A percentile compares a stretch with the other conserved stretches of the same genome.
Evolutionary conservation across 2,329 filamentous ascomycete species (phyloP).

Genomic region (Fusarium albidum): DNA sequence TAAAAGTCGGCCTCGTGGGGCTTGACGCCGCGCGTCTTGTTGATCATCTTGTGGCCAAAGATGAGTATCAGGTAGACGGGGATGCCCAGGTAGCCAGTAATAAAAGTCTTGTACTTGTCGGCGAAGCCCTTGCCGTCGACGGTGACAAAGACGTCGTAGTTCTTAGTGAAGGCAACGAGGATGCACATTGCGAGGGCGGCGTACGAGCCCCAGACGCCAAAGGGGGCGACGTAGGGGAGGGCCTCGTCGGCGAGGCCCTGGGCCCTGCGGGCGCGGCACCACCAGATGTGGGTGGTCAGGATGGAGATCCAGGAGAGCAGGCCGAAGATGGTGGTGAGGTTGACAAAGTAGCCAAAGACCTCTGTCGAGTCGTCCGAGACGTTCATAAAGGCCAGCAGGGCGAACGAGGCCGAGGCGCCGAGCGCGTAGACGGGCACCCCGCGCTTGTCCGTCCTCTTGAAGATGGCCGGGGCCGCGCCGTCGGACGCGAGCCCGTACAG

Average conservation of each 20-base stretch:
- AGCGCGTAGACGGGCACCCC: slow-evolving; percentile 77
- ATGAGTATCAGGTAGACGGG: slow-evolving; percentile 76
- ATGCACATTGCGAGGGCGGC: slow-evolving; percentile 74
- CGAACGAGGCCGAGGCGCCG: slow-evolving; percentile 66
- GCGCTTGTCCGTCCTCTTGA: slow-evolving; percentile 74
- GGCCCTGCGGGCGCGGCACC: slow-evolving; percentile 68
- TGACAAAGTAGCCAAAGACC: slow-evolving; percentile 73
- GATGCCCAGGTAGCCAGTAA: slow-evolving; percentile 80
- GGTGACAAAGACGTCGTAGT: slow-evolving; percentile 75
- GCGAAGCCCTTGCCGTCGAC: slow-evolving; percentile 40
- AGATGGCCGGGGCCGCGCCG: slow-evolving; percentile 74
- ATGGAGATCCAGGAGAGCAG: slow-evolving; percentile 74
- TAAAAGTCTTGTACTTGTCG: slow-evolving; percentile 79
- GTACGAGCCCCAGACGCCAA: slow-evolving; percentile 75
- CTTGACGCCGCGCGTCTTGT: slow-evolving; percentile 61
- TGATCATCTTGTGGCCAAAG: slow-evolving; percentile 70
- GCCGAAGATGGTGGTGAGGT: slow-evolving; percentile 72
- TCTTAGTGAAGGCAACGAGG: slow-evolving; percentile 82
- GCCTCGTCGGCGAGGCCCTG: slow-evolving; percentile 64
- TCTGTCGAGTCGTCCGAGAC: slow-evolving; percentile 63
- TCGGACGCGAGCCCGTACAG: slow-evolving; percentile 77
- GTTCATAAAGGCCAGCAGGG: slow-evolving; percentile 74
- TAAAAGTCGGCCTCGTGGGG: slow-evolving; percentile 73
- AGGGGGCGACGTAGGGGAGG: slow-evolving; percentile 73
- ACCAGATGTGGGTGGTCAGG: slow-evolving; percentile 72